Conservation (phyloP, 164 flowering plant genomes). For the Nelumbo lutea region DNA sequence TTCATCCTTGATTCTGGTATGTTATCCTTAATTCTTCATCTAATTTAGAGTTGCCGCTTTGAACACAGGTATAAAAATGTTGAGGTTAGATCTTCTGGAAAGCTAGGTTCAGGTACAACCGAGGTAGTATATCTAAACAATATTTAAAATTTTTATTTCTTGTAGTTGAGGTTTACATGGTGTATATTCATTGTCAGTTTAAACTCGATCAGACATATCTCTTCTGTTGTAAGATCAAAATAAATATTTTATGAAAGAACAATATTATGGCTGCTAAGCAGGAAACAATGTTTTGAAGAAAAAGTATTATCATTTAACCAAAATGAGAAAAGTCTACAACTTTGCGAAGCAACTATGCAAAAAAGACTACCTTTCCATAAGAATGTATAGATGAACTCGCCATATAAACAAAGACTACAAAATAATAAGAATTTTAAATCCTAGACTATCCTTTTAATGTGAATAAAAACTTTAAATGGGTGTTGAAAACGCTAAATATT, state of each 20-base stretch:
- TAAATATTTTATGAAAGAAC: not conserved
- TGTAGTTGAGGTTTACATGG: not conserved
- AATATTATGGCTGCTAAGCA: too few species aligned
- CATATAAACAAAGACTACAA: too few species aligned
- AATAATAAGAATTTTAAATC: too few species aligned
- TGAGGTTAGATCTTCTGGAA: constrained; percentile 67
- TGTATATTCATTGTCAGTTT: not conserved
- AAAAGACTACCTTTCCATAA: too few species aligned
- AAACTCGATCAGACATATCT: not conserved
- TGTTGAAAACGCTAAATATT: too few species aligned
- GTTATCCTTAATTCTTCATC: not conserved
- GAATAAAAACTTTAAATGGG: too few species aligned
- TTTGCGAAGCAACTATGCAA: too few species aligned
- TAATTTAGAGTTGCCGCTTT: constrained; percentile 2
- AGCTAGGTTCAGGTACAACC: constrained; percentile 60
- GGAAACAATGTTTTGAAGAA: too few species aligned
- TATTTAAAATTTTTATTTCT: not conserved
- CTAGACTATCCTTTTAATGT: too few species aligned
- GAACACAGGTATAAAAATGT: constrained; percentile 57
- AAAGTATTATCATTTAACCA: too few species aligned
- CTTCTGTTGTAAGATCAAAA: not conserved
- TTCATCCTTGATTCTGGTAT: not conserved
- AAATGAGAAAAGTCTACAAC: too few species aligned
- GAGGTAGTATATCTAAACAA: constrained; percentile 52
- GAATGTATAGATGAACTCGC: too few species aligned